Percentiles rank a stretch among this genome's conserved stretches.
Conservation (phyloP, 306 rosid species). For the Malus asiatica region DNA sequence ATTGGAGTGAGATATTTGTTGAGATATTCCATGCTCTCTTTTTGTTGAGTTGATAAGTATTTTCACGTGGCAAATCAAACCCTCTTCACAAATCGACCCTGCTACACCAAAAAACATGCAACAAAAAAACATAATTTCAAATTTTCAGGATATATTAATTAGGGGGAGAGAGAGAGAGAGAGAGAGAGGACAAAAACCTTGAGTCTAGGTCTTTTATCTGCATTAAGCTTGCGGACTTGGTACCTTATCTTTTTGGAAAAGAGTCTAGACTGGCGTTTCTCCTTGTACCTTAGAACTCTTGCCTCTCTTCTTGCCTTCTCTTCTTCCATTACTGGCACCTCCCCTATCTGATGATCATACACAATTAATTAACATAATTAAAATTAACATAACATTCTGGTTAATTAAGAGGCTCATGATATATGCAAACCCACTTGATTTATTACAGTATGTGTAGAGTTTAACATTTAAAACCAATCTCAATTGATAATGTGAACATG, state of each 20-base stretch:
- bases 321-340: slow-evolving; percentile 68
- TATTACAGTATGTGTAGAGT: background rate
- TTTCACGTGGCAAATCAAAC: slow-evolving; percentile 17
- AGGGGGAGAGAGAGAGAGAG: slow-evolving; percentile 10
- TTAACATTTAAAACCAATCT: background rate
- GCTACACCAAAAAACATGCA: slow-evolving; percentile 6
- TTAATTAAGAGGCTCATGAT: background rate
- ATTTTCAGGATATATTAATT: background rate
- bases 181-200: slow-evolving; percentile 37
- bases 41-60: background rate
- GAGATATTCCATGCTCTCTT: slow-evolving; percentile 34
- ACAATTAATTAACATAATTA: background rate
- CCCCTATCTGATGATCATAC: slow-evolving; percentile 50
- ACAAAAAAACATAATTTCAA: background rate
- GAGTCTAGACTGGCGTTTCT: slow-evolving; percentile 67
- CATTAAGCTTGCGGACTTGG: slow-evolving; percentile 80
- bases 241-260: slow-evolving; percentile 94
- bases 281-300: slow-evolving; percentile 74
- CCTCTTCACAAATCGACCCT: slow-evolving; percentile 90
- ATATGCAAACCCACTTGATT: background rate
- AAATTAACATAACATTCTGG: background rate
- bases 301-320: slow-evolving; percentile 68
- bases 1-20: slow-evolving; percentile 30
- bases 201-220: slow-evolving; percentile 82
- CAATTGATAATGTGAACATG: background rate